Percentiles rank a stretch among this genome's conserved stretches.
phyloP scores from a whole-genome alignment of 2,329 filamentous ascomycete genomes.

The Exserohilum rostratum region DNA sequence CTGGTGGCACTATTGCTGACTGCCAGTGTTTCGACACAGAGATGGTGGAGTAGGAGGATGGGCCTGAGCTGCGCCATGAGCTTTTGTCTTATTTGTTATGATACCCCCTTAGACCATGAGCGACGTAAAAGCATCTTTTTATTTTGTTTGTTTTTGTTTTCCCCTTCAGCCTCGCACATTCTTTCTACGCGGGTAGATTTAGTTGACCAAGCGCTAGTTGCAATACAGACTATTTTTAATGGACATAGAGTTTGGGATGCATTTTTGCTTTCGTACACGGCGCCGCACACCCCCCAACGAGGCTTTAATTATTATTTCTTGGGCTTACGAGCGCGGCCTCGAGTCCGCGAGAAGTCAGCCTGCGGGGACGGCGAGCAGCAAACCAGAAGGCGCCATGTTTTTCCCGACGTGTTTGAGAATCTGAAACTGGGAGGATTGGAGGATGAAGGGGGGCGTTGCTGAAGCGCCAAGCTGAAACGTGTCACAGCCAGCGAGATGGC shows the following conservation, averaged over 20 bases:
- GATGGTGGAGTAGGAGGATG: constrained; percentile 10
- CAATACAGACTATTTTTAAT: constrained; percentile 4
- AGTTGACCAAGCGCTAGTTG: constrained; percentile 1
- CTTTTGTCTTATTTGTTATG: constrained; percentile 11
- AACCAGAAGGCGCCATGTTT: background rate
- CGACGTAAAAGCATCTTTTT: background rate
- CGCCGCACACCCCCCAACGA: background rate
- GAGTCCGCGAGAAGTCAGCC: too few species aligned
- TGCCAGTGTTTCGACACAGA: constrained; percentile 39
- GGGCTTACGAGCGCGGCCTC: background rate
- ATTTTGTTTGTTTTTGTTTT: background rate
- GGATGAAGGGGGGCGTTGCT: constrained; percentile 14
- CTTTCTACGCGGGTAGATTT: constrained; percentile 7
- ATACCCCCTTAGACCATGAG: constrained; percentile 9
- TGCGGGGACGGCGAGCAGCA: background rate
- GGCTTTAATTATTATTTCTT: background rate
- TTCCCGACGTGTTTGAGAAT: constrained; percentile 23
- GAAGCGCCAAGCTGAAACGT: constrained; percentile 29
- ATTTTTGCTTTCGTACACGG: background rate
- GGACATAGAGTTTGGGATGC: background rate
- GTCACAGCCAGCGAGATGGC: constrained; percentile 2
- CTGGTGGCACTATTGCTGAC: constrained; percentile 31
- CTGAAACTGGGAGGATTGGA: constrained; percentile 10
- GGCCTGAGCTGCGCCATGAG: background rate
- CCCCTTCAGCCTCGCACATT: background rate